These are phyloP conservation scores for Trichoderma oligosporum DNA, from an alignment of 2,329 filamentous ascomycete species.

Conservation along the genomic window DNA sequence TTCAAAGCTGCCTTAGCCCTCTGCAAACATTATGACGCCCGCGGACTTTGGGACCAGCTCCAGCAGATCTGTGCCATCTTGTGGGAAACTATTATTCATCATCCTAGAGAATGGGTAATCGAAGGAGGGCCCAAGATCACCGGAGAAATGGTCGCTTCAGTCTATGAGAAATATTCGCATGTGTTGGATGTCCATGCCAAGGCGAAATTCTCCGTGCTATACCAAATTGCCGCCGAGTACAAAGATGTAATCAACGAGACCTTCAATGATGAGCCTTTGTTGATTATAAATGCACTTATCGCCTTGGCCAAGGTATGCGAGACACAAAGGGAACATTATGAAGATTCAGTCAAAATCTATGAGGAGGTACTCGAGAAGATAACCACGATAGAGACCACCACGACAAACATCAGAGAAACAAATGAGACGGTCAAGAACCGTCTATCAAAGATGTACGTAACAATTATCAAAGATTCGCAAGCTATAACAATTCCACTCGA, in stretches of 20 bases:
- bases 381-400: not conserved
- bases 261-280: conserved; percentile 30
- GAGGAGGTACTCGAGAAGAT: conserved; percentile 32
- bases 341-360: conserved; percentile 45
- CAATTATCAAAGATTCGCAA: conserved; percentile 39
- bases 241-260: conserved; percentile 42
- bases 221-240: conserved; percentile 47
- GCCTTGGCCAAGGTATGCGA: conserved; percentile 46
- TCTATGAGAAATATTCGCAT: conserved; percentile 44
- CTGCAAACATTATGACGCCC: not conserved
- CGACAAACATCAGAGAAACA: conserved; percentile 26
- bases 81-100: not conserved
- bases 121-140: not conserved
- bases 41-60: not conserved
- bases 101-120: not conserved
- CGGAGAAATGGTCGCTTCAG: conserved; percentile 35
- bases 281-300: conserved; percentile 33
- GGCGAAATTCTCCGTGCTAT: conserved; percentile 39
- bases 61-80: not conserved
- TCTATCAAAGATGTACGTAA: conserved; percentile 44
- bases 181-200: conserved; percentile 43
- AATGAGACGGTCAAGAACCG: conserved; percentile 46
- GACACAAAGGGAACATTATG: conserved; percentile 38
- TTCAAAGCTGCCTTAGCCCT: not conserved
- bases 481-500: conserved; percentile 21